Conservation (phyloP, 2,329 filamentous ascomycete genomes). For the Bipolaris oryzae region DNA sequence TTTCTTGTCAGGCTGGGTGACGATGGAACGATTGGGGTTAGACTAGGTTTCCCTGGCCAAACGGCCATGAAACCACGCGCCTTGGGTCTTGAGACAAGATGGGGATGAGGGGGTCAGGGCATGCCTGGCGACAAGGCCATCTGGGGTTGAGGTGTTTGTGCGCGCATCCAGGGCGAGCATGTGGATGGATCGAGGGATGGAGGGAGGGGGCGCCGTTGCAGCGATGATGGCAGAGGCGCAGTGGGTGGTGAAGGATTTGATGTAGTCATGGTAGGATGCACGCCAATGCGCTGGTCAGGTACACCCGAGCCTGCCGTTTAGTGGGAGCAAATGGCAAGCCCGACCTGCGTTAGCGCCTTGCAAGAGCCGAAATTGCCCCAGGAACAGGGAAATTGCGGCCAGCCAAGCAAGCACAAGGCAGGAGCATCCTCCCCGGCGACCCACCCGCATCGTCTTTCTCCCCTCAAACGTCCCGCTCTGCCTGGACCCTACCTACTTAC, state of each 20-base stretch:
- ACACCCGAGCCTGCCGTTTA: slow-evolving; percentile 14
- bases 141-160: no score
- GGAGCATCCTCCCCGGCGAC: slow-evolving; percentile 18
- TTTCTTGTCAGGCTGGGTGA: slow-evolving; percentile 10
- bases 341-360: slow-evolving; percentile 16
- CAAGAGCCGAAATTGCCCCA: slow-evolving; percentile 31
- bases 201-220: no score
- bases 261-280: not conserved
- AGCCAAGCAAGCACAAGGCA: slow-evolving; percentile 7
- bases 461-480: slow-evolving; percentile 27
- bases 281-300: slow-evolving; percentile 9
- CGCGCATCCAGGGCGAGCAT: no score
- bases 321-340: not conserved
- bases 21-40: slow-evolving; percentile 27
- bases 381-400: slow-evolving; percentile 33
- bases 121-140: not conserved
- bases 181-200: no score
- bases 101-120: not conserved
- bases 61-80: slow-evolving; percentile 5
- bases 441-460: slow-evolving; percentile 24
- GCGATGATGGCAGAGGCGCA: not conserved
- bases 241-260: not conserved
- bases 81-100: not conserved
- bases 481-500: slow-evolving; percentile 7
- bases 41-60: slow-evolving; percentile 14